These are phyloP conservation scores for Paraphaeosphaeria minitans DNA, from an alignment of 2,329 filamentous ascomycete genomes.

Conservation along the genomic window DNA sequence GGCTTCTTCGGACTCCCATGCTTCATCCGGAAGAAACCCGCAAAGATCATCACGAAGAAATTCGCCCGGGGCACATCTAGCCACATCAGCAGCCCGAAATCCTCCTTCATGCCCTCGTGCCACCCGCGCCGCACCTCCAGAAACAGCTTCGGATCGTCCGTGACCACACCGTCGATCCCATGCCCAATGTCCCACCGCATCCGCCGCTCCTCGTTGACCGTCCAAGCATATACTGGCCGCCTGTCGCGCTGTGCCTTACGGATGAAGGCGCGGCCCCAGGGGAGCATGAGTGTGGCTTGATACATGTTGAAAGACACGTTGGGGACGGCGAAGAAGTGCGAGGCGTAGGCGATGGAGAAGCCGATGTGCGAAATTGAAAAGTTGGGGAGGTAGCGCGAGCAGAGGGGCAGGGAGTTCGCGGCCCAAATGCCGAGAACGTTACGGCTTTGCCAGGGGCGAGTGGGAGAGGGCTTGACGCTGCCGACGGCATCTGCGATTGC, in stretches of 20 bases:
- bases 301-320: constrained; percentile 80
- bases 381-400: constrained; percentile 64
- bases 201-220: constrained; percentile 75
- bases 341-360: constrained; percentile 69
- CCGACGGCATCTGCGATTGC: constrained; percentile 68
- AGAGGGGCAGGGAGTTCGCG: constrained; percentile 71
- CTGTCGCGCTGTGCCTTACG: constrained; percentile 60
- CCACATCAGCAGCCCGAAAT: constrained; percentile 35
- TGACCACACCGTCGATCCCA: constrained; percentile 78
- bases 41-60: constrained; percentile 41
- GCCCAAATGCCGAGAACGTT: constrained; percentile 85
- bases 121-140: constrained; percentile 59
- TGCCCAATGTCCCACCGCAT: constrained; percentile 81
- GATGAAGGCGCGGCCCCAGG: constrained; percentile 70
- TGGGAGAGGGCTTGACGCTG: constrained; percentile 52
- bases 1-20: constrained; percentile 33
- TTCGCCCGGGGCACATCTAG: constrained; percentile 41
- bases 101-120: constrained; percentile 44
- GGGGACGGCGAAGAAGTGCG: constrained; percentile 70
- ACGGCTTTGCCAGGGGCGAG: constrained; percentile 69
- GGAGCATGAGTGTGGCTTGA: constrained; percentile 69
- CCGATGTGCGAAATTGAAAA: constrained; percentile 72
- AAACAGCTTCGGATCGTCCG: constrained; percentile 77
- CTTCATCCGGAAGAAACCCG: constrained; percentile 38
- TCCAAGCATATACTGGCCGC: constrained; percentile 78